A percentile compares a stretch with the other conserved stretches of the same genome.
These are phyloP conservation scores for Vaccinium vitisidaea DNA, from an alignment of 148 eudicot species.

Conservation along the genomic window DNA sequence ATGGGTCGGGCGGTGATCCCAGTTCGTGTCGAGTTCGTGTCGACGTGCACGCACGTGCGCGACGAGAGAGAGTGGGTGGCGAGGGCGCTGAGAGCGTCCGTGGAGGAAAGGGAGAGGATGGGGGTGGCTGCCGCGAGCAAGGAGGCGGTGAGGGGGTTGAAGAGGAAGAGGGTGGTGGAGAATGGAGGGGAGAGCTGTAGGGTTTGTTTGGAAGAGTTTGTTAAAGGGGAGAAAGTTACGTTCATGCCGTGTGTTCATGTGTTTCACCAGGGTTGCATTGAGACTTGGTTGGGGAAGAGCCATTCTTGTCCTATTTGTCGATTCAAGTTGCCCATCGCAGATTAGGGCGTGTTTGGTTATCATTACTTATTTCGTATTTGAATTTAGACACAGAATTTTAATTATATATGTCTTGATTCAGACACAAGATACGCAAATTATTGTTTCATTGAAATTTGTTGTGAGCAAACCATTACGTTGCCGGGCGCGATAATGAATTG, in stretches of 20 bases:
- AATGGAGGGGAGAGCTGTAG: neutral
- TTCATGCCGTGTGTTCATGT: neutral
- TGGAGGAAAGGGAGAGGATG: neutral
- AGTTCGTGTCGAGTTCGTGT: neutral
- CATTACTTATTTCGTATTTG: too few relatives aligned
- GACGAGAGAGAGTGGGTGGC: neutral
- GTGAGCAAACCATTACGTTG: too few relatives aligned
- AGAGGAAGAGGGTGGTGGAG: neutral
- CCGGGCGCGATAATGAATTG: too few relatives aligned
- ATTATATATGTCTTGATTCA: too few relatives aligned
- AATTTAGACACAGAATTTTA: too few relatives aligned
- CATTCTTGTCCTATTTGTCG: slow-evolving; percentile 5
- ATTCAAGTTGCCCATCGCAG: neutral
- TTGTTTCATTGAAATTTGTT: too few relatives aligned
- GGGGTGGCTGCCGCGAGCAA: neutral
- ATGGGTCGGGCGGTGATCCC: neutral
- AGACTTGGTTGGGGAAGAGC: neutral
- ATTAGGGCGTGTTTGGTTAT: neutral
- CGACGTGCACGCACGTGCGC: neutral
- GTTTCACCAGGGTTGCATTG: neutral
- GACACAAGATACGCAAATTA: too few relatives aligned
- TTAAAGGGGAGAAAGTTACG: neutral
- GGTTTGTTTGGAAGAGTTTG: neutral
- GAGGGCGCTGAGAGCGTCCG: neutral
- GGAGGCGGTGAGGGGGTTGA: neutral